These are phyloP conservation scores for Ceratocystiopsis minuta DNA, from an alignment of 2,329 filamentous ascomycete species.

Conservation along the genomic window DNA sequence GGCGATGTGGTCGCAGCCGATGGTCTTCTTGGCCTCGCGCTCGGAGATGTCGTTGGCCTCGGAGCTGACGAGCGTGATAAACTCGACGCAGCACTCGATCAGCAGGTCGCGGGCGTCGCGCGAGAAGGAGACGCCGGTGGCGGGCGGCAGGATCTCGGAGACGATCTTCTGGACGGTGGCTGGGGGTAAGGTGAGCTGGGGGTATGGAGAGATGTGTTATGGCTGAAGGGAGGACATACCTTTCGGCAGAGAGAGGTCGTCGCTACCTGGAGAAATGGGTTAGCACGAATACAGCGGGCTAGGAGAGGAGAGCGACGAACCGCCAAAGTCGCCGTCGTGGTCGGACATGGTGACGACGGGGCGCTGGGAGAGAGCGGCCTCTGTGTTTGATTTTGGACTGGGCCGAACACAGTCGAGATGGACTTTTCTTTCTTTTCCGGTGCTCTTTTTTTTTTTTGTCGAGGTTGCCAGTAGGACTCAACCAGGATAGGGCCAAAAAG, in stretches of 20 bases:
- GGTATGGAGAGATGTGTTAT: too few species aligned
- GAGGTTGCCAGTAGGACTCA: too few species aligned
- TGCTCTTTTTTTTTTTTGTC: too few species aligned
- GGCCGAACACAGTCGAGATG: too few species aligned
- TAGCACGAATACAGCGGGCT: not conserved
- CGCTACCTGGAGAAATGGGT: slow-evolving; percentile 4
- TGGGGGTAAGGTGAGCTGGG: too few species aligned
- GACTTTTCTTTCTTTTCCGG: too few species aligned
- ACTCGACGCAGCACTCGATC: slow-evolving; percentile 98
- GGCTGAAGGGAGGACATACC: slow-evolving; percentile 25
- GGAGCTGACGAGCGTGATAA: slow-evolving; percentile 95
- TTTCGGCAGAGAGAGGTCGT: slow-evolving; percentile 6
- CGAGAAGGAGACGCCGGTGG: slow-evolving; percentile 64
- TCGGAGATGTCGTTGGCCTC: slow-evolving; percentile 98
- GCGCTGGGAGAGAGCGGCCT: slow-evolving; percentile 4
- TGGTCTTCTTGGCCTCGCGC: slow-evolving; percentile 98
- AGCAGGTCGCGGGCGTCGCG: slow-evolving; percentile 90
- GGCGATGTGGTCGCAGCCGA: slow-evolving; percentile 93
- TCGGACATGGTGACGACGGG: slow-evolving; percentile 36
- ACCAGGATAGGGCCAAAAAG: too few species aligned
- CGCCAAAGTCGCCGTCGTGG: slow-evolving; percentile 37
- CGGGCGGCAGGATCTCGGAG: slow-evolving; percentile 70
- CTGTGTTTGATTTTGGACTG: not conserved
- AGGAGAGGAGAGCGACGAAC: slow-evolving; percentile 22
- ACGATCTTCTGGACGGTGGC: slow-evolving; percentile 73